A percentile compares a stretch with the other conserved stretches of the same genome.
Conservation (phyloP, 2,329 filamentous ascomycete species). For the Sporothrix brunneoviolacea region DNA sequence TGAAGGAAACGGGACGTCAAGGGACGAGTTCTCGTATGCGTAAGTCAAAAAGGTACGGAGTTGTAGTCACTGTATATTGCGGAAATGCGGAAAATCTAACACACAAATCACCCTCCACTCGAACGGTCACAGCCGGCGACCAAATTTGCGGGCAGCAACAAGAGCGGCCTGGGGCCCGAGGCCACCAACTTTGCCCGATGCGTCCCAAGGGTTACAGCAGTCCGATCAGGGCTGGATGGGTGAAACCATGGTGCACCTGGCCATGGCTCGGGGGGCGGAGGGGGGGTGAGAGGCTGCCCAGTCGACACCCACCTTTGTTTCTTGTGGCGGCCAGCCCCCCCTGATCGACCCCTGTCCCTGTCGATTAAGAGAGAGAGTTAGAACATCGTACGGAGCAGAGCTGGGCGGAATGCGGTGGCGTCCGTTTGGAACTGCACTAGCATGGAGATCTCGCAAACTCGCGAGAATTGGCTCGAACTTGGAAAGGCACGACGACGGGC, state of each 20-base stretch:
- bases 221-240: conserved; percentile 11
- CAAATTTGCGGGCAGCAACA: too few species aligned
- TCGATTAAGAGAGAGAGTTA: too few species aligned
- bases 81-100: too few species aligned
- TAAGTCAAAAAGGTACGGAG: too few species aligned
- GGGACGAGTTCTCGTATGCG: not conserved
- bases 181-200: conserved; percentile 3
- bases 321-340: not conserved
- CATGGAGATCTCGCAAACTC: not conserved
- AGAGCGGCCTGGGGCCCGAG: too few species aligned
- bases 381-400: too few species aligned
- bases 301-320: too few species aligned
- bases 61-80: too few species aligned
- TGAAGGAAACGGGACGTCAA: not conserved
- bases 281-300: not conserved
- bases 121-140: too few species aligned
- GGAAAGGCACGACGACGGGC: not conserved
- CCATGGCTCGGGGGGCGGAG: conserved; percentile 4
- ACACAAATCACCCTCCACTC: too few species aligned
- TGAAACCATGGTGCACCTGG: conserved; percentile 11
- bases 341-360: conserved; percentile 5
- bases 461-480: not conserved
- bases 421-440: too few species aligned
- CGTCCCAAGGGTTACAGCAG: not conserved
- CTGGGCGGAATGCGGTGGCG: too few species aligned